Base-by-base conservation (phyloP, 2,329 filamentous ascomycete species). In the Calonectria montana region DNA sequence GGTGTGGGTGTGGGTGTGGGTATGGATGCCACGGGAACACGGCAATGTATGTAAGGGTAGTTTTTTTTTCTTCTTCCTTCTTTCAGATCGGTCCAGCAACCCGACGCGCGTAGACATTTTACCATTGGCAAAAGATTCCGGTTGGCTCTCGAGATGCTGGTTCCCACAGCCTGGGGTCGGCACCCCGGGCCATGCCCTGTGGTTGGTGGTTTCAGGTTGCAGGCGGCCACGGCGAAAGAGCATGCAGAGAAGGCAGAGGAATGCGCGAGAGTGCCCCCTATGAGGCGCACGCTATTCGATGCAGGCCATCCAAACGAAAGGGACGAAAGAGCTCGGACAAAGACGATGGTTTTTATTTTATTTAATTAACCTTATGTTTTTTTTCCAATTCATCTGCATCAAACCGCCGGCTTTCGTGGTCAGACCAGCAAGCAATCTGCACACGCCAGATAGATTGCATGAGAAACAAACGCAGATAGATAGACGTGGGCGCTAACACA, bases 181-280 rank as follows among this genome's bases (percentile, higher is more conserved):
- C 41, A 9, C 41, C 41, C 41, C 13, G 18, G n/a, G 31, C 13
- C 29, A 5, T 50, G 37, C 31, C 27, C 21, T 41, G 50, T 16
- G 45, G 37, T 39, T 59, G 72, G 71, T 43, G 64, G 77, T 79
- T 79, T 79, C 77, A 79, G 76, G 77, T 77, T 78, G 74, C 39
- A 31, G 70, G 73, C 68, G 71, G 55, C 27, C 39, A 16, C 15
- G 27, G 53, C 39, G 25, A 59, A 39, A 47, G 41, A 59, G 39
- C 25, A 67, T 35, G 50, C 25, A 55, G 29, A 48, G 21, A 12
- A 35, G 31, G 7, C 31, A 35, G 31, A 35, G 31, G 10, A 35
- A 50, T 37, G 8, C n/a, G 21, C 16, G 25, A 25, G 48, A n/a
- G 5, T 31, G 39, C 37, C 37, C 37, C 29, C 27, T 41, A 25